phyloP scores from a whole-genome alignment of 139 green algal genomes.

The Chara braunii region DNA sequence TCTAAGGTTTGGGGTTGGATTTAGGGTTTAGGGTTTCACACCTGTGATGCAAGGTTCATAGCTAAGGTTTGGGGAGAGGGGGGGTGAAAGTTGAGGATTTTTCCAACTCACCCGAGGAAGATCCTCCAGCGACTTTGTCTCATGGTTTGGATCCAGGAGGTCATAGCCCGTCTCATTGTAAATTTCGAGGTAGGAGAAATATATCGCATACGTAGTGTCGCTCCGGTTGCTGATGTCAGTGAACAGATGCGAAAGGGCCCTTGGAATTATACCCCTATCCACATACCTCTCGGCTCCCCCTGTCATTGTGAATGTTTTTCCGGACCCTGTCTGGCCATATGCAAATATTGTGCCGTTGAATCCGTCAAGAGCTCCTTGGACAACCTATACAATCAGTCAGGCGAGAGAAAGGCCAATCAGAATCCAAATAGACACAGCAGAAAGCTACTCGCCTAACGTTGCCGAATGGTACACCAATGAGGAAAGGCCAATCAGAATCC shows the following conservation, averaged over 20 bases:
- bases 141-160: constrained; percentile 66
- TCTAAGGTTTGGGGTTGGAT: background rate
- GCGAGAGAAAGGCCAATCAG: too few relatives aligned
- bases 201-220: constrained; percentile 55
- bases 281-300: constrained; percentile 43
- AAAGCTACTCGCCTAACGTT: too few relatives aligned
- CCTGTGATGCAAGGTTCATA: background rate
- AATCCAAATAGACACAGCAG: too few relatives aligned
- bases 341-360: constrained; percentile 80
- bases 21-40: background rate
- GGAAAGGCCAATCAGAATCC: too few relatives aligned
- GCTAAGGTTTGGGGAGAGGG: background rate
- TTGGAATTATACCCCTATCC: constrained; percentile 73
- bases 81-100: too few relatives aligned
- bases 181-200: constrained; percentile 81
- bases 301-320: constrained; percentile 50
- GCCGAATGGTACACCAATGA: too few relatives aligned
- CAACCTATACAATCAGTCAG: too few relatives aligned
- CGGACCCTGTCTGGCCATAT: constrained; percentile 60
- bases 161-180: constrained; percentile 82
- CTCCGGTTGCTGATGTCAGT: constrained; percentile 47
- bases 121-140: constrained; percentile 49
- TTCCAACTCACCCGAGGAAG: too few relatives aligned
- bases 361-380: constrained; percentile 55
- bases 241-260: constrained; percentile 65